Conservation (phyloP, 75 land plant species). For the Pinus tabuliformis region DNA sequence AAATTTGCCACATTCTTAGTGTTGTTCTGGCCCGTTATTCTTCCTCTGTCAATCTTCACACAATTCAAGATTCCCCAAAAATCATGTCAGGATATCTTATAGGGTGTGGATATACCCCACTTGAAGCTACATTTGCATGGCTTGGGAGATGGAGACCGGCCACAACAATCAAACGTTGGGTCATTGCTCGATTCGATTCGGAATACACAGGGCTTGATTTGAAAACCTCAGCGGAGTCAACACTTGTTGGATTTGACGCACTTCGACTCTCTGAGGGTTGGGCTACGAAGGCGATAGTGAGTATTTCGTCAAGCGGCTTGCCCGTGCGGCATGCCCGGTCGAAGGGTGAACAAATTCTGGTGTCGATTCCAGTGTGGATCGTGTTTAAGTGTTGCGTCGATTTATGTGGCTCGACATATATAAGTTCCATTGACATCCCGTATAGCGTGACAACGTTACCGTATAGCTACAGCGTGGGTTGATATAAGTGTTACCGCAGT, state of each 20-base stretch:
- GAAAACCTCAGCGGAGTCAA: neutral
- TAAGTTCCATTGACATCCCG: too few relatives aligned
- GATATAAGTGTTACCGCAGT: too few relatives aligned
- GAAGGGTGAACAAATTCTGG: too few relatives aligned
- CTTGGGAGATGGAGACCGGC: too few relatives aligned
- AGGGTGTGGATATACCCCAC: neutral
- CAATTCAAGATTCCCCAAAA: neutral
- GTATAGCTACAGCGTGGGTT: too few relatives aligned
- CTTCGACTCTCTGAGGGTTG: slow-evolving; percentile 36
- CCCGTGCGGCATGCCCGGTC: too few relatives aligned
- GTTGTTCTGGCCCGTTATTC: neutral
- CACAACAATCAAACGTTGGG: too few relatives aligned
- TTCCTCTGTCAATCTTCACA: neutral
- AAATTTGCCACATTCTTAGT: neutral
- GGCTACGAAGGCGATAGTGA: slow-evolving; percentile 21
- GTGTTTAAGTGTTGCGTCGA: too few relatives aligned
- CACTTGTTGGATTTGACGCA: slow-evolving; percentile 5
- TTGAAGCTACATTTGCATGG: neutral
- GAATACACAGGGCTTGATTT: slow-evolving; percentile 49
- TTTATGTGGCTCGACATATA: too few relatives aligned
- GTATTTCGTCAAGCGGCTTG: slow-evolving; percentile 2
- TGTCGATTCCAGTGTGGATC: too few relatives aligned
- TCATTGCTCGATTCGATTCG: too few relatives aligned
- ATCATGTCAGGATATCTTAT: neutral
- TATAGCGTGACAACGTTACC: too few relatives aligned